Conservation (phyloP, 2,329 filamentous ascomycete genomes). For the Ciborinia camelliae region DNA sequence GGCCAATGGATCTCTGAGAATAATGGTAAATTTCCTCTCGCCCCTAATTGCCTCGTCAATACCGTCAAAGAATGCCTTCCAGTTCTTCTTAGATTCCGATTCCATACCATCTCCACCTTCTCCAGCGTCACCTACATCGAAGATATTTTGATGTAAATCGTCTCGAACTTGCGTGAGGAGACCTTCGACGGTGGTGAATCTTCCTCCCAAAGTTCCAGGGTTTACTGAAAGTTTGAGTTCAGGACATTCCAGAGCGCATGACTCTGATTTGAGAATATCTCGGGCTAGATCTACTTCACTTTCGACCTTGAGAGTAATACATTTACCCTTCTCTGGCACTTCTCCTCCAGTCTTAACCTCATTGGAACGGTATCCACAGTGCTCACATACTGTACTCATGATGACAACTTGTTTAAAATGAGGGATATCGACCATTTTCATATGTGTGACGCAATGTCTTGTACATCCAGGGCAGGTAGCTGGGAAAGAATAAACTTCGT, state of each 20-base stretch:
- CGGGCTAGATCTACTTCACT: slow-evolving; percentile 72
- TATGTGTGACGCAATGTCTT: slow-evolving; percentile 82
- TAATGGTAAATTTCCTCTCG: slow-evolving; percentile 74
- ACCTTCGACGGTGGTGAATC: slow-evolving; percentile 96
- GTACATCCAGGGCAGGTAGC: slow-evolving; percentile 89
- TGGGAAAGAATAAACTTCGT: slow-evolving; percentile 91
- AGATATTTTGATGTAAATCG: slow-evolving; percentile 85
- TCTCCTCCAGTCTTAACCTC: slow-evolving; percentile 97
- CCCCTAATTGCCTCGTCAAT: slow-evolving; percentile 78
- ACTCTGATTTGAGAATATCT: slow-evolving; percentile 96
- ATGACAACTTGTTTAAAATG: slow-evolving; percentile 97
- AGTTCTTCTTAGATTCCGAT: slow-evolving; percentile 62
- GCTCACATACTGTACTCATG: slow-evolving; percentile 89
- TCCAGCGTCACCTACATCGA: slow-evolving; percentile 60
- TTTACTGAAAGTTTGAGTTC: slow-evolving; percentile 86
- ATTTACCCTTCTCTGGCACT: slow-evolving; percentile 80
- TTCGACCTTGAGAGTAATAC: slow-evolving; percentile 73
- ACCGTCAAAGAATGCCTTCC: slow-evolving; percentile 76
- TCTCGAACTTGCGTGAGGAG: slow-evolving; percentile 88
- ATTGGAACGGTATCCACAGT: slow-evolving; percentile 91
- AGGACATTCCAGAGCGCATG: slow-evolving; percentile 79
- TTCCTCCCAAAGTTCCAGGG: slow-evolving; percentile 88
- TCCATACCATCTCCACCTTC: slow-evolving; percentile 77
- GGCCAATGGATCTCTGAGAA: slow-evolving; percentile 83
- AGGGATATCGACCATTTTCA: slow-evolving; percentile 98